phyloP scores from a whole-genome alignment of 1,139 yeast genomes.

The Kurtzmaniella natalensis region DNA sequence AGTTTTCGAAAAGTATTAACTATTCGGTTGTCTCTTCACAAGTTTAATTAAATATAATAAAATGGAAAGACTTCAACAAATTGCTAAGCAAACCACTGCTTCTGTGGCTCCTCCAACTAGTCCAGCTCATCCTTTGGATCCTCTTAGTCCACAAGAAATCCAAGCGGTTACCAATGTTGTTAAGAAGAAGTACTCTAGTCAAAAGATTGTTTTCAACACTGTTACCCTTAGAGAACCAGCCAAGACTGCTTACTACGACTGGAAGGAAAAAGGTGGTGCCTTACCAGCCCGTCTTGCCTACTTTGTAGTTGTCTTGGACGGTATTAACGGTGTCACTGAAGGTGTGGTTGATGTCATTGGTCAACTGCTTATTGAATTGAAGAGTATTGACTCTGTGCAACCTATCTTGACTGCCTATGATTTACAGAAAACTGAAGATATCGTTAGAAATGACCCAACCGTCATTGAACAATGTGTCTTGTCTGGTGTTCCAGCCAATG shows the following conservation, averaged over 20 bases:
- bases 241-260: constrained; percentile 54
- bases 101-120: constrained; percentile 48
- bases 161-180: constrained; percentile 29
- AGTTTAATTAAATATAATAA: constrained; percentile 2
- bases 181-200: constrained; percentile 37
- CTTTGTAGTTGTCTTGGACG: constrained; percentile 59
- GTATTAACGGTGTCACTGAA: constrained; percentile 60
- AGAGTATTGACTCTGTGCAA: constrained; percentile 56
- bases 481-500: constrained; percentile 60
- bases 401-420: constrained; percentile 74
- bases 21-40: not conserved
- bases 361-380: constrained; percentile 42
- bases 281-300: constrained; percentile 65
- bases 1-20: not conserved
- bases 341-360: constrained; percentile 60
- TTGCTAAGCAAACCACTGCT: constrained; percentile 60
- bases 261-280: constrained; percentile 64
- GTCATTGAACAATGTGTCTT: constrained; percentile 71
- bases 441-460: constrained; percentile 61
- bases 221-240: constrained; percentile 69
- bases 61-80: constrained; percentile 67
- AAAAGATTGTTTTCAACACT: constrained; percentile 56
- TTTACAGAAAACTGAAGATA: constrained; percentile 56
- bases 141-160: constrained; percentile 57
- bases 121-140: constrained; percentile 70